Evolutionary conservation across 2,329 filamentous ascomycete genomes (phyloP).

Genomic region (Macrophomina phaseolina): DNA sequence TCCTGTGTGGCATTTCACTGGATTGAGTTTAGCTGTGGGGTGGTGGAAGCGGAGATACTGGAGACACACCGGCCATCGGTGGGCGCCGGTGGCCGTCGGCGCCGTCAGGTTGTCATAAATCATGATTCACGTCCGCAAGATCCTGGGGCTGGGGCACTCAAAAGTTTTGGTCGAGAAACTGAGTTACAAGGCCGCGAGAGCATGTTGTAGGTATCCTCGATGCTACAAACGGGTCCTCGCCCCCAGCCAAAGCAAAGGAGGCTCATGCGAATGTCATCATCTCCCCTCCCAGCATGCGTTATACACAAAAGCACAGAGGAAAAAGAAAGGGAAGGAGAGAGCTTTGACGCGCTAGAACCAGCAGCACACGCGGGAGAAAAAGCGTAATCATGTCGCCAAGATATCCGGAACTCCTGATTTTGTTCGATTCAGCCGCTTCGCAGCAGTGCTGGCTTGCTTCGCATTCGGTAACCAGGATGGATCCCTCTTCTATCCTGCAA

Average conservation of each 20-base stretch:
- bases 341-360: constrained; percentile 40
- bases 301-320: constrained; percentile 36
- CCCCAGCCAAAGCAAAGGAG: constrained; percentile 38
- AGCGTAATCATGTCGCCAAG: constrained; percentile 47
- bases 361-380: constrained; percentile 46
- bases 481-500: constrained; percentile 51
- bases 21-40: constrained; percentile 23
- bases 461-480: constrained; percentile 41
- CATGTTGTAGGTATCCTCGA: constrained; percentile 55
- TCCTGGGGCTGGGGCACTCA: background rate
- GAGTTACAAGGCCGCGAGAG: constrained; percentile 44
- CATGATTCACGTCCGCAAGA: background rate
- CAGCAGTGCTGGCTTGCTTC: constrained; percentile 47
- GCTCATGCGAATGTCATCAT: constrained; percentile 46
- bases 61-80: constrained; percentile 14
- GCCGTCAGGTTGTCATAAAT: background rate
- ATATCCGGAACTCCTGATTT: constrained; percentile 53
- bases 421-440: constrained; percentile 16
- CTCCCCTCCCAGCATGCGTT: constrained; percentile 50
- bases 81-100: constrained; percentile 21
- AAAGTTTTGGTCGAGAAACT: constrained; percentile 6
- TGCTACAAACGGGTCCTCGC: constrained; percentile 49
- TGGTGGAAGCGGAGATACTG: constrained; percentile 19
- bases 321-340: constrained; percentile 24
- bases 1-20: constrained; percentile 9